These are phyloP conservation scores for Brassica juncea DNA, from an alignment of 345 rosid genomes.

Conservation along the genomic window DNA sequence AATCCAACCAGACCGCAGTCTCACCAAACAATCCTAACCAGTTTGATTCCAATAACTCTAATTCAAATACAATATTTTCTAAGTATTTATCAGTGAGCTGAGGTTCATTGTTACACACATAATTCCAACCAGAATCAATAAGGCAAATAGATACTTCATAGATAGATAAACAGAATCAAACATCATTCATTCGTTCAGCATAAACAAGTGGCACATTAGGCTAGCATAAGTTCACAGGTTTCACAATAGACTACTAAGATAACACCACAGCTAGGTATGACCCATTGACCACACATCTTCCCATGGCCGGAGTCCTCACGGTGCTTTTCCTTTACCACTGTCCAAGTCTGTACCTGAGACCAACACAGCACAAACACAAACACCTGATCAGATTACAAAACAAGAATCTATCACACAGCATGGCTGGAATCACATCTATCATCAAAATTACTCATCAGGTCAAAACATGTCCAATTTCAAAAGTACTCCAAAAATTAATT, in stretches of 20 bases:
- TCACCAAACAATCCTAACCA: no score
- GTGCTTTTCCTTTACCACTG: background rate
- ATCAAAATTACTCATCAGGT: background rate
- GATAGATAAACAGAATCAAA: no score
- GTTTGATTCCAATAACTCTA: no score
- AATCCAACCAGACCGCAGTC: no score
- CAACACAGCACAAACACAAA: background rate
- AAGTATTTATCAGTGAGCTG: no score
- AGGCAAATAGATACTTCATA: no score
- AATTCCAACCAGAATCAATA: no score
- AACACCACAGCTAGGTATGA: no score
- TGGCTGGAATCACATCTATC: background rate
- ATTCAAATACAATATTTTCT: no score
- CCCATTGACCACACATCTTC: background rate
- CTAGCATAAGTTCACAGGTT: background rate
- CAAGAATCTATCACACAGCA: background rate
- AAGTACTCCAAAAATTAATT: no score
- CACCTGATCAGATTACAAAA: background rate
- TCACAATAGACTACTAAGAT: background rate
- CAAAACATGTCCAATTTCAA: background rate
- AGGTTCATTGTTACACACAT: no score
- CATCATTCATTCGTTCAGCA: no score
- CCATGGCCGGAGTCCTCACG: background rate
- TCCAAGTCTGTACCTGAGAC: background rate
- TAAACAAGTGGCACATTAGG: background rate